Evolutionary conservation across 495 filamentous ascomycete genomes (phyloP), one percentile per base, ranked within the genome.

Genomic region (Niebla homalea): DNA sequence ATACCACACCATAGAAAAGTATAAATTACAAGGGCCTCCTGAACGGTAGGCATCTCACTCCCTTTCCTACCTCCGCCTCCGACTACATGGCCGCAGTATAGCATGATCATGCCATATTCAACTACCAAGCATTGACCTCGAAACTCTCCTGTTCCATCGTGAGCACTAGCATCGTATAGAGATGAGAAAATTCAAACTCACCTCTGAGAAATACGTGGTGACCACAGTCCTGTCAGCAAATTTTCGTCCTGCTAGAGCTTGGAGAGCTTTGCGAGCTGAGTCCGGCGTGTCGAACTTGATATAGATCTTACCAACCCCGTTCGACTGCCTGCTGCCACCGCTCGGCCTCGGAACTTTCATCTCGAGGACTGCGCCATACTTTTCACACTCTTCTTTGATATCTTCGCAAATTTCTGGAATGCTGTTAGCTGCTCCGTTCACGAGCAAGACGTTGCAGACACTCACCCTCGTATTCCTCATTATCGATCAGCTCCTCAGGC

Each of bases 181-280:
- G 36, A 12, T 10, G 36, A 29, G 39, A 39, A 41, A 16, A 20
- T 19, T 41, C n/a, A 38, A 10, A 50, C 75, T 65, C 68, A 86
- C 85, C 74, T 95, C 92, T 19, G 86, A 81, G 66, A 94, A 98
- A 67, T 89, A 94, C 14, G 93, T 95, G 8, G 85, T 87, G 32
- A 98, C 93, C 18, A 98, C 92, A 7, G 92, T 98, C 36, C 92
- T 79, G 66, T 95, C 87, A 1, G 87, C 85, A 61, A 97, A 98
- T 64, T 96, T 94, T 46, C 92, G 75, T 37, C 92, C 92, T 11
- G 93, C 93, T 51, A 98, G 74, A 37, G 87, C 80, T 55, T 81
- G 77, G 43, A 97, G 72, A 11, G 92, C 92, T 58, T 81, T 85
- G 44, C 81, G 79, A n/a, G 93, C 86, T 2, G 79, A 77, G 50